These are phyloP conservation scores for Eutrema yunnanense DNA, from an alignment of 345 rosid species.

Conservation along the genomic window DNA sequence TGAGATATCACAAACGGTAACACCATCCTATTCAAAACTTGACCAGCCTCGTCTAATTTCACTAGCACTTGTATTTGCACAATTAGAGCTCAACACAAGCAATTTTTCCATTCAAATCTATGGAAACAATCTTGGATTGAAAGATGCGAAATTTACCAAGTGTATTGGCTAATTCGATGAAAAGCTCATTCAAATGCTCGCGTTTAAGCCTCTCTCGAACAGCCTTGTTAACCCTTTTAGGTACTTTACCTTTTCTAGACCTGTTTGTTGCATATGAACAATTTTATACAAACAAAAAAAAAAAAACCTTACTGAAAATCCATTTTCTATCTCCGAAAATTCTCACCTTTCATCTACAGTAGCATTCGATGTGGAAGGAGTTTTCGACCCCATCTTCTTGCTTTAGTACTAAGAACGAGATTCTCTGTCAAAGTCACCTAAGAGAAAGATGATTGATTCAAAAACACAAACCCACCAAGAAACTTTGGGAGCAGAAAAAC, in stretches of 20 bases:
- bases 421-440: constrained; percentile 17
- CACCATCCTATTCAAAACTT: not conserved
- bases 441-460: not conserved
- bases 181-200: constrained; percentile 88
- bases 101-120: not conserved
- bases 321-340: not conserved
- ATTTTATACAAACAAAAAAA: not conserved
- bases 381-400: constrained; percentile 40
- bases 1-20: not conserved
- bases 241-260: constrained; percentile 54
- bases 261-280: constrained; percentile 40
- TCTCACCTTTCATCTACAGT: constrained; percentile 13
- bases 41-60: not conserved
- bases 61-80: too few relatives aligned
- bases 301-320: not conserved
- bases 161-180: constrained; percentile 62
- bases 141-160: constrained; percentile 49
- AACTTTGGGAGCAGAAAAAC: not conserved
- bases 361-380: constrained; percentile 33
- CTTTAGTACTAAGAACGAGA: not conserved
- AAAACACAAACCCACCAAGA: not conserved
- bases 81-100: too few relatives aligned
- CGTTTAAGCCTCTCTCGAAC: constrained; percentile 94
- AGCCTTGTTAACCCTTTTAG: constrained; percentile 77
- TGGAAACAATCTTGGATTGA: not conserved